phyloP scores from a whole-genome alignment of 345 rosid genomes.

The Brassica rapa region DNA sequence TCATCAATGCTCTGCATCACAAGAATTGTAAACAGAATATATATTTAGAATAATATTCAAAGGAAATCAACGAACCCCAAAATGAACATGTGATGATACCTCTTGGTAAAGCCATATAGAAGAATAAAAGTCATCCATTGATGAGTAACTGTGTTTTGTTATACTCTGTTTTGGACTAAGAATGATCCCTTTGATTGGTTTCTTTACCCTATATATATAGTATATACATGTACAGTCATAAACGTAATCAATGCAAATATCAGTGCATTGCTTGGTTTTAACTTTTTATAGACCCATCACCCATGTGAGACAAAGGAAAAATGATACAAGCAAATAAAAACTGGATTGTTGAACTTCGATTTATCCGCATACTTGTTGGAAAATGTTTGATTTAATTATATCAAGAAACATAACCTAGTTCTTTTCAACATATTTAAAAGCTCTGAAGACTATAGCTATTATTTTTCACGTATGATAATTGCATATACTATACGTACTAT shows the following conservation, averaged over 20 bases:
- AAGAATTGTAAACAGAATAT: neutral
- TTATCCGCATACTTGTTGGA: neutral
- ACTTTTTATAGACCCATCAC: neutral
- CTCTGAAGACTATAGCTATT: neutral
- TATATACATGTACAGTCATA: neutral
- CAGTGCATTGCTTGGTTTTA: neutral
- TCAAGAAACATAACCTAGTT: neutral
- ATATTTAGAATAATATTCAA: neutral
- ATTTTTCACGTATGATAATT: neutral
- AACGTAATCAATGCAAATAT: neutral
- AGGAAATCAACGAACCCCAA: neutral
- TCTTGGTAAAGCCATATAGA: constrained; percentile 33
- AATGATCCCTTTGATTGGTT: neutral
- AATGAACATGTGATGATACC: constrained; percentile 15
- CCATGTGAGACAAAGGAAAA: neutral
- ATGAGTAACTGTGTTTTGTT: constrained; percentile 5
- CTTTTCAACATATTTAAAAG: too few species aligned
- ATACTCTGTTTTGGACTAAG: constrained; percentile 29
- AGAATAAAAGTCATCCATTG: constrained; percentile 31
- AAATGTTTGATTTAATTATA: neutral
- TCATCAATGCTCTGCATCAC: constrained; percentile 59
- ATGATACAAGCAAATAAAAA: neutral
- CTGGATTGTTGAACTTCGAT: constrained; percentile 4
- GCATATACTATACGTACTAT: neutral
- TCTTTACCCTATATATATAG: constrained; percentile 1